phyloP scores from a whole-genome alignment of 371 early-diverging fungal species.

The Actinomucor elegans region DNA sequence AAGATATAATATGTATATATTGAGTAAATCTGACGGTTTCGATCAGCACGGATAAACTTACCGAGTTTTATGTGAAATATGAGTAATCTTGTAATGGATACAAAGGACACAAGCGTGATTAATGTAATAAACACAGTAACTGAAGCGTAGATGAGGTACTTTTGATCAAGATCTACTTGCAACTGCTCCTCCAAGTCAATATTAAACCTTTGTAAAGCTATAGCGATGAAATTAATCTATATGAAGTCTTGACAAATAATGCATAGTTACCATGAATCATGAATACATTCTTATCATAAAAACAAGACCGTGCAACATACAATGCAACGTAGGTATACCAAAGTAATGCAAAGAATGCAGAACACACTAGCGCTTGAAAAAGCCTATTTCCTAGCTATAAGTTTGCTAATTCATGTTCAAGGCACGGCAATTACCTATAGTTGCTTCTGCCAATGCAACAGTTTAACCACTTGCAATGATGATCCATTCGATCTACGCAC shows the following conservation, averaged over 20 bases:
- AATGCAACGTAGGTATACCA: conserved; percentile 32
- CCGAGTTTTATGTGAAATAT: conserved; percentile 52
- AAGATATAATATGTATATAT: too few relatives aligned
- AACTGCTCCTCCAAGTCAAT: neutral
- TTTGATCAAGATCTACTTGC: neutral
- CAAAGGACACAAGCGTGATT: conserved; percentile 21
- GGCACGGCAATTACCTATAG: conserved; percentile 40
- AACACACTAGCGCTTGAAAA: conserved; percentile 26
- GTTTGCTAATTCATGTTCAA: too few relatives aligned
- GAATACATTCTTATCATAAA: conserved; percentile 30
- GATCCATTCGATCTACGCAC: conserved; percentile 80
- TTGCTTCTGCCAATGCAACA: conserved; percentile 78
- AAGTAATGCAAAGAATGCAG: conserved; percentile 28
- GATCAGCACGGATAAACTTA: neutral
- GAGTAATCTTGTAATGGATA: conserved; percentile 39
- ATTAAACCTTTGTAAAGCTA: conserved; percentile 1
- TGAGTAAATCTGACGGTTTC: neutral
- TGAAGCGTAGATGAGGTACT: neutral
- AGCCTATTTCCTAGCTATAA: neutral
- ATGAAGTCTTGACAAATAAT: neutral
- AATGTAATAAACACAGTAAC: conserved; percentile 13
- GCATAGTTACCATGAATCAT: conserved; percentile 25
- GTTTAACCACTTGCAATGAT: conserved; percentile 83
- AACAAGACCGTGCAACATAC: conserved; percentile 31
- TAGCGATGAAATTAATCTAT: neutral